These are phyloP conservation scores for Tieghemostelium lacteum DNA, from an alignment of 78 protist species.

Conservation along the genomic window DNA sequence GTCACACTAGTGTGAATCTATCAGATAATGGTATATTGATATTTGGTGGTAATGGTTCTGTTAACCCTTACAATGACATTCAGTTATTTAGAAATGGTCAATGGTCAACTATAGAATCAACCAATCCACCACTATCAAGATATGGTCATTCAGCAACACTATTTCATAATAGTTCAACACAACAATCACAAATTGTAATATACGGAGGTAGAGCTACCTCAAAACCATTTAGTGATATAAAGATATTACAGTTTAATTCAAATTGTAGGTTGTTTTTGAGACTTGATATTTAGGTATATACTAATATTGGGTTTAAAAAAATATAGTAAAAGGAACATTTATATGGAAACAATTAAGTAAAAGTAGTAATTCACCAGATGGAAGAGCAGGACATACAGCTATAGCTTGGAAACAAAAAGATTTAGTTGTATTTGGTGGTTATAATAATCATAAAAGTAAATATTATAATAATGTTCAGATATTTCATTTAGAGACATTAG, in stretches of 20 bases:
- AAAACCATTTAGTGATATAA: constrained; percentile 66
- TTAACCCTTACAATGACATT: constrained; percentile 46
- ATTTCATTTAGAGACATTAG: constrained; percentile 24
- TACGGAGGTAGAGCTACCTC: constrained; percentile 51
- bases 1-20: constrained; percentile 22
- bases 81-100: constrained; percentile 25
- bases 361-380: constrained; percentile 37
- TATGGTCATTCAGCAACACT: constrained; percentile 63
- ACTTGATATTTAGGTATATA: neutral
- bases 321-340: constrained; percentile 3
- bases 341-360: constrained; percentile 16
- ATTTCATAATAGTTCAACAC: neutral
- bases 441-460: constrained; percentile 50
- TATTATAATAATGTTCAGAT: constrained; percentile 33
- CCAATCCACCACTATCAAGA: constrained; percentile 28
- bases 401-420: constrained; percentile 6
- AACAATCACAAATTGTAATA: constrained; percentile 15
- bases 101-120: constrained; percentile 58
- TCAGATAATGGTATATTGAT: constrained; percentile 15
- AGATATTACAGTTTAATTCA: constrained; percentile 9
- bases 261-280: neutral
- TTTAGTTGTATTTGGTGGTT: constrained; percentile 69
- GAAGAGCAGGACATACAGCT: constrained; percentile 72
- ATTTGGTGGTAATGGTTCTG: constrained; percentile 62
- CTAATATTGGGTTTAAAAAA: neutral